Conservation (phyloP, 2,329 filamentous ascomycete species). For the Trichoderma atrobrunneum region DNA sequence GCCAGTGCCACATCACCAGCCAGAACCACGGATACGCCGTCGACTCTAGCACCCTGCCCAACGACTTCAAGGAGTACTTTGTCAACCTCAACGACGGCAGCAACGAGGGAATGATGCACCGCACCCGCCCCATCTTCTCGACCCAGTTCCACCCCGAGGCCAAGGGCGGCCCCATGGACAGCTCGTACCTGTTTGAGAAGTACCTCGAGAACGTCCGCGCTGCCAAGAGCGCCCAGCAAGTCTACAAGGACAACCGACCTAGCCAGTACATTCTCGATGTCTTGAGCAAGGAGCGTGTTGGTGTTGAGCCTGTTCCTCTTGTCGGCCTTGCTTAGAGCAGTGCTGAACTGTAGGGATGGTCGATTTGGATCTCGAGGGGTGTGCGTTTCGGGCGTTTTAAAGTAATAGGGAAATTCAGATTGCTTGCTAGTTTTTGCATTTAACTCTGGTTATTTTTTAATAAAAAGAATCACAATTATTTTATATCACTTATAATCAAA, state of each 20-base stretch:
- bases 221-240: constrained; percentile 80
- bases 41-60: constrained; percentile 75
- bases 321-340: constrained; percentile 45
- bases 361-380: background rate
- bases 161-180: constrained; percentile 95
- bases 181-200: constrained; percentile 92
- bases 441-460: background rate
- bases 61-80: constrained; percentile 96
- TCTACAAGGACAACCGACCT: constrained; percentile 83
- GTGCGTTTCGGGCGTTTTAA: background rate
- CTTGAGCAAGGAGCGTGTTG: constrained; percentile 89
- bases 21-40: constrained; percentile 99
- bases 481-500: background rate
- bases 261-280: constrained; percentile 86
- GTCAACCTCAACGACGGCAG: constrained; percentile 96
- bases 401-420: background rate
- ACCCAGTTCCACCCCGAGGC: constrained; percentile 99
- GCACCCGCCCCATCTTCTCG: constrained; percentile 92
- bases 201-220: constrained; percentile 86
- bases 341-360: background rate
- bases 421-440: background rate
- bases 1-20: constrained; percentile 96
- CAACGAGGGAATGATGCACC: constrained; percentile 97
- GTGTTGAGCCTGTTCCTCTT: constrained; percentile 67
- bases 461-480: background rate